These are phyloP conservation scores for Hypsizygus ulmarius DNA, from an alignment of 1,284 basidiomycete genomes.

Conservation along the genomic window DNA sequence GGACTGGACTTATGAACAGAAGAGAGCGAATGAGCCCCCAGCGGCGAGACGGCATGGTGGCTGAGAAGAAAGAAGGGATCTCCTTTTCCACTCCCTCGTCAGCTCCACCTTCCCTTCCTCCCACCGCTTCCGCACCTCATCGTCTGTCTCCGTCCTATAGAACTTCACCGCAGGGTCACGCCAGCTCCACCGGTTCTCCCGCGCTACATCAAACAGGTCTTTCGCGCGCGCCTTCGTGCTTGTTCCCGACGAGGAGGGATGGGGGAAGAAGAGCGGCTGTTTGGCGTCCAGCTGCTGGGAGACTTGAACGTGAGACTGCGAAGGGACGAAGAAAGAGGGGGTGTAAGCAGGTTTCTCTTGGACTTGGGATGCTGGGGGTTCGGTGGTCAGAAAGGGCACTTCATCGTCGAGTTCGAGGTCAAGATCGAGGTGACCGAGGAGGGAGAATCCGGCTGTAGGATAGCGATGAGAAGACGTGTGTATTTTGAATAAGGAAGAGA, in stretches of 20 bases:
- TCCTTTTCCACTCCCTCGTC: slow-evolving; percentile 79
- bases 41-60: slow-evolving; percentile 14
- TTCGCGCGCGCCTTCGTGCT: slow-evolving; percentile 30
- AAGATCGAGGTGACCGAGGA: slow-evolving; percentile 63
- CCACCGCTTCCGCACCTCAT: slow-evolving; percentile 70
- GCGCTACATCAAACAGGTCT: slow-evolving; percentile 43
- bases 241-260: slow-evolving; percentile 26
- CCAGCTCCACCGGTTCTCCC: slow-evolving; percentile 43
- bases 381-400: slow-evolving; percentile 26
- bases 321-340: slow-evolving; percentile 2
- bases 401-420: slow-evolving; percentile 66
- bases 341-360: slow-evolving; percentile 11
- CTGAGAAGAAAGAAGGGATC: slow-evolving; percentile 29
- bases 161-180: slow-evolving; percentile 42
- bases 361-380: slow-evolving; percentile 14
- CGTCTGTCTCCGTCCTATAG: slow-evolving; percentile 51
- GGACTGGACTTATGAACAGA: slow-evolving; percentile 42
- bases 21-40: slow-evolving; percentile 39
- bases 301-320: slow-evolving; percentile 15
- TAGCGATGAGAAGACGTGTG: slow-evolving; percentile 9
- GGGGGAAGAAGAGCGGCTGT: slow-evolving; percentile 64
- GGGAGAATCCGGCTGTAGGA: slow-evolving; percentile 53
- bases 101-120: slow-evolving; percentile 66
- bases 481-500: neutral
- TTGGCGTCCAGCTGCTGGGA: slow-evolving; percentile 44